Evolutionary conservation across 2,329 filamentous ascomycete genomes (phyloP), one percentile per base, ranked within the genome.

Genomic region (Apiospora arundinis): DNA sequence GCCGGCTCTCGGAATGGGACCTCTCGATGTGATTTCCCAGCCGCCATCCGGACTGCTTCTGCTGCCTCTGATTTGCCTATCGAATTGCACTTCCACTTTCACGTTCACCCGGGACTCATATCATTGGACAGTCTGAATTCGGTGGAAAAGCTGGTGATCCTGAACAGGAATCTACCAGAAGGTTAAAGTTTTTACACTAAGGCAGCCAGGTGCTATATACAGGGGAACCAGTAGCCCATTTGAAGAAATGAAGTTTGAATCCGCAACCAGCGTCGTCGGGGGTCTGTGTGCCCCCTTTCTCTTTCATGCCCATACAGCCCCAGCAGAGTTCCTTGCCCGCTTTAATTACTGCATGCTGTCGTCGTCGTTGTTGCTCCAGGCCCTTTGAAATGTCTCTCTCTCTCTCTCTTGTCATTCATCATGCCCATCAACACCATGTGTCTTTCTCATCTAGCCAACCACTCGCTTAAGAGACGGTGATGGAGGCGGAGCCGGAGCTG

Each of bases 401-500:
- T 60, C 16, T 37, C 52, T 45, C 42, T 45, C 42, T 45, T 45
- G 42, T 45, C 42, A 45, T 45, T 45, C 42, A 45, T 45, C 4
- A 45, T 45, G 45, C 45, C 56, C 25, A 18, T 21, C 8, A n/a
- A n/a, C n/a, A 25, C 25, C 49, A 56, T 6, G 5, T 32, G 32
- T 32, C 32, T 6, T 32, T 16, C 12, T 2, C 2, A 45, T 45
- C 12, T 18, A 45, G 12, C 14, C 11, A 18, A 18, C 56, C 37
- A 18, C 56, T 21, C 21, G 8, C 56, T 69, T 56, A 69, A 11
- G 69, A 72, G 75, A 84, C 82, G 69, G 80, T 83, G 69, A 85
- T 83, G 63, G 73, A 75, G 69, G 83, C 78, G 69, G 76, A 79
- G 6, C 84, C 84, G 71, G 77, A 81, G 77, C 83, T 84, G 69